Evolutionary conservation across 1,284 basidiomycete genomes (phyloP), one percentile per base, ranked within the genome.

Genomic region (Trametes versicolor): DNA sequence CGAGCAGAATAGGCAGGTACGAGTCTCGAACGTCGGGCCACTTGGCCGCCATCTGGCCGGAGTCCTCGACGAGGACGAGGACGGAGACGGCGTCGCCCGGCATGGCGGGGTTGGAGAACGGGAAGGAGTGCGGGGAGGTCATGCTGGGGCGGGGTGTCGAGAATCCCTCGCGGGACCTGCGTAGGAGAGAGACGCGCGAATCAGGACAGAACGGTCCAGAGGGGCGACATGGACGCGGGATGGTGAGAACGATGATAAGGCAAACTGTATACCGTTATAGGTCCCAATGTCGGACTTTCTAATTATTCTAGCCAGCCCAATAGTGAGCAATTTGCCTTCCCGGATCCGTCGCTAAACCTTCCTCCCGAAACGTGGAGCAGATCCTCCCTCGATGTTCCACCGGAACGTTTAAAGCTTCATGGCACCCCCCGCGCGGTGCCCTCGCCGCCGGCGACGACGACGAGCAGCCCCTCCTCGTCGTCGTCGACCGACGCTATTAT

Each of bases 31-130:
- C 80, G 75, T 86, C 82, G 70, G 80, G 72, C 88, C 89, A 90
- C 47, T 82, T 78, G 21, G 71, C 50, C 29, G 78, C 72, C 80
- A 89, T 85, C 5, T 75, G 73, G 36, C 76, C 75, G 0, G 88
- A 89, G 70, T 89, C 88, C 76, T 91, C 89, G 71, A 91, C 81
- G 65, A 91, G 80, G 67, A 91, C 75, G 54, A 89, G 80, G 53
- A 81, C 80, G 39, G 82, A 80, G 54, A 84, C 77, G 5, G 81
- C 79, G 66, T 82, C 81, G 39, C 79, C 77, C 17, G 78, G 75
- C 37, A 76, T 73, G 29, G 77, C 60, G 54, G 80, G 76, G 39
- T 73, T 71, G 72, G 81, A 80, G 68, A 82, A 72, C 37, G 70
- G 65, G 64, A 67, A 62, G 56, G 70, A 71, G 63, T 66, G 56